These are phyloP conservation scores for Penicillium sp. DNA, from an alignment of 2,329 filamentous ascomycete genomes.

Conservation along the genomic window DNA sequence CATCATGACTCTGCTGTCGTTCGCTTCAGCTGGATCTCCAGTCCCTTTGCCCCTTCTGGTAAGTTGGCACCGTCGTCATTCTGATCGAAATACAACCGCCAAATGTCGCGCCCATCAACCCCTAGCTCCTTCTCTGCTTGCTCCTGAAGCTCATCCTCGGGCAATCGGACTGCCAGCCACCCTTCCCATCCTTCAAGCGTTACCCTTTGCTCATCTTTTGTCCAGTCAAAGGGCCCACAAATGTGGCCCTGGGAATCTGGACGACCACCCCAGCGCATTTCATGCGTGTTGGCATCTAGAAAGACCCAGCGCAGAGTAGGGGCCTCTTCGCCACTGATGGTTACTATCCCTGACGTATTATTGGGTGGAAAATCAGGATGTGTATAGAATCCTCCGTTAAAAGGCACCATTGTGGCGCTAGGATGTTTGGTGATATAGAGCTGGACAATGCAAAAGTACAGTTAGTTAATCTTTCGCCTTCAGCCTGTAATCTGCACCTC, in stretches of 20 bases:
- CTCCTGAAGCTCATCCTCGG: slow-evolving; percentile 18
- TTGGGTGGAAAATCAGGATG: slow-evolving; percentile 25
- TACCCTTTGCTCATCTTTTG: neutral
- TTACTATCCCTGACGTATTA: slow-evolving; percentile 25
- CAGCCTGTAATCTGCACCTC: neutral
- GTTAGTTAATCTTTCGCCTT: neutral
- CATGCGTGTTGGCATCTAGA: slow-evolving; percentile 23
- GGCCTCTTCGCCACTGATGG: slow-evolving; percentile 22
- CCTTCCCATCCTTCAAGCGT: slow-evolving; percentile 4
- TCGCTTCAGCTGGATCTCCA: slow-evolving; percentile 24
- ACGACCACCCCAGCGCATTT: slow-evolving; percentile 26
- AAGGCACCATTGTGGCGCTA: slow-evolving; percentile 15
- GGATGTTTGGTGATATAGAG: slow-evolving; percentile 24
- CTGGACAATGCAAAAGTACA: slow-evolving; percentile 4
- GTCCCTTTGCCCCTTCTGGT: slow-evolving; percentile 16
- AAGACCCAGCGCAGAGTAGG: slow-evolving; percentile 27
- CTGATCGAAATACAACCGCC: slow-evolving; percentile 27
- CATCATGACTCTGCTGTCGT: slow-evolving; percentile 16
- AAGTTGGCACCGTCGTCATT: slow-evolving; percentile 26
- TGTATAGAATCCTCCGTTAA: slow-evolving; percentile 25
- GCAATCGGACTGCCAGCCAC: slow-evolving; percentile 22
- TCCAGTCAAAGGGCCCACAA: slow-evolving; percentile 5
- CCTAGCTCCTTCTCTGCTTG: slow-evolving; percentile 12
- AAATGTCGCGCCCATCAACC: slow-evolving; percentile 16
- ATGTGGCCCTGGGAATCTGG: slow-evolving; percentile 13